These are phyloP conservation scores for Aspergillus sp. DNA, from an alignment of 2,329 filamentous ascomycete genomes.

Conservation along the genomic window DNA sequence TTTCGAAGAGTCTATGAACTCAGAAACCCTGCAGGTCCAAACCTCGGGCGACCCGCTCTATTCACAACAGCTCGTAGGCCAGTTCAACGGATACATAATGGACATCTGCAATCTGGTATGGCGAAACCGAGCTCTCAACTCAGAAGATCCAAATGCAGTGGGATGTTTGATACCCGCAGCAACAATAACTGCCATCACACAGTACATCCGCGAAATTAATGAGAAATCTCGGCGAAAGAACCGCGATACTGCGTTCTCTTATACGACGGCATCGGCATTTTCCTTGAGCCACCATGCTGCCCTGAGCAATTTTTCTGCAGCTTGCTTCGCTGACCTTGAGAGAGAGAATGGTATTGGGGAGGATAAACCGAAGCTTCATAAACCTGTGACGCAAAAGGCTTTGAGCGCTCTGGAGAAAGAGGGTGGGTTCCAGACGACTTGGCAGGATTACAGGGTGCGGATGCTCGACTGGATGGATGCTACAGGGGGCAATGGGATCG, in stretches of 20 bases:
- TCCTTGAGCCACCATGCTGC: conserved; percentile 49
- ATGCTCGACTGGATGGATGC: conserved; percentile 68
- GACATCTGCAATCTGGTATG: conserved; percentile 83
- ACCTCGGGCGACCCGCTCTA: conserved; percentile 45
- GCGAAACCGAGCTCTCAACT: conserved; percentile 70
- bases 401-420: conserved; percentile 62
- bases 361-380: conserved; percentile 27
- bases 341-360: conserved; percentile 39
- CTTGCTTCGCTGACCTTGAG: conserved; percentile 50
- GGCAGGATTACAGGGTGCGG: conserved; percentile 73
- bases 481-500: conserved; percentile 65
- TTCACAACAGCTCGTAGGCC: conserved; percentile 60
- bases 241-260: conserved; percentile 31
- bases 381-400: conserved; percentile 68
- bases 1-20: conserved; percentile 64
- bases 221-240: conserved; percentile 32
- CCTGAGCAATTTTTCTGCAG: conserved; percentile 47
- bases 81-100: conserved; percentile 83
- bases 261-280: conserved; percentile 44
- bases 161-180: conserved; percentile 53
- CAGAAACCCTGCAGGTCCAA: conserved; percentile 33
- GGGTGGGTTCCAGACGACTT: conserved; percentile 66
- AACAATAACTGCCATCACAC: conserved; percentile 45
- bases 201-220: conserved; percentile 43
- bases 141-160: conserved; percentile 60